Evolutionary conservation across 169 alveolate species (phyloP), one percentile per base, ranked within the genome.

Genomic region (Babesia ovis): DNA sequence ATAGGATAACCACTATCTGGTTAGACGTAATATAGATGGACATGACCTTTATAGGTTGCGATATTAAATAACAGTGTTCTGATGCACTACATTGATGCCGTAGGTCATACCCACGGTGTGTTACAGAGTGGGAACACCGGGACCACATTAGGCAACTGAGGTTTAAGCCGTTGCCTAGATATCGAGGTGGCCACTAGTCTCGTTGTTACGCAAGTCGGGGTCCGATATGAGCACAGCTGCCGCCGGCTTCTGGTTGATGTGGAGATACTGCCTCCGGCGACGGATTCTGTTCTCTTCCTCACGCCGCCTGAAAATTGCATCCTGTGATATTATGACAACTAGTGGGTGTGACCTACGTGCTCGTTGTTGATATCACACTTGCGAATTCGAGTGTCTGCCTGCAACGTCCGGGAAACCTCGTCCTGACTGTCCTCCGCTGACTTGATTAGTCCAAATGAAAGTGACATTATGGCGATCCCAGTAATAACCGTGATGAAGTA

Each of bases 381-480:
- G 20, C 66, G 61, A 9, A 50, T 18, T 16, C 64, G 51, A 16
- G 22, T 51, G 25, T 46, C 53, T 8, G 22, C 22, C 46, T 23
- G 42, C 22, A 59, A 9, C 37, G 43, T 42, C 29, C 73, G 11
- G 0, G 39, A 59, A 27, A 39, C 23, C 55, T 57, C 29, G 43
- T 58, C 77, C 55, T 48, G 68, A n/a, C 67, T 29, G 23, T 32
- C 70, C 37, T 43, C 64, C 12, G 70, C 55, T 16, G 59, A 14
- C 53, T 62, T 48, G 16, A 68, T 31, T n/a, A 68, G 59, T 1
- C 62, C 72, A 81, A 37, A 79, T 9, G 87, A 61, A 4, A 79
- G 54, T 39, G 81, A 74, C 70, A 79, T n/a, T 3, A 79, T 46
- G 9, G 87, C 59, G 20, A 46, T 27, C 18, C 83, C 79, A 56